These are phyloP conservation scores for Aspergillus campestris DNA, from an alignment of 495 filamentous ascomycete species.

Conservation along the genomic window DNA sequence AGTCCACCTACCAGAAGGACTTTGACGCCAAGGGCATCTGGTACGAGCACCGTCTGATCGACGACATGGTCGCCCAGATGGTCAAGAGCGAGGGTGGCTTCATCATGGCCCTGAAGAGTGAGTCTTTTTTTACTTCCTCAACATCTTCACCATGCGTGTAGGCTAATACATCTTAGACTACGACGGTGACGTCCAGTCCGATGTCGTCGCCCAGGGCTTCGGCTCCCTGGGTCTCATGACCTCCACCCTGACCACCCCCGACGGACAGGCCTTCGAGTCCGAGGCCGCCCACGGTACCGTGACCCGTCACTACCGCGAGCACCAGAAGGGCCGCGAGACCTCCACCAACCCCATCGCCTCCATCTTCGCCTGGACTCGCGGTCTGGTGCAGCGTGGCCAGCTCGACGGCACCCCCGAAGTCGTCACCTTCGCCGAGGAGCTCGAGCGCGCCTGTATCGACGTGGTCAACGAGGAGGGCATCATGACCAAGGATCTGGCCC, in stretches of 20 bases:
- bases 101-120: constrained; percentile 96
- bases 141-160: neutral
- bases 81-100: constrained; percentile 94
- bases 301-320: constrained; percentile 95
- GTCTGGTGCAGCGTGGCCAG: constrained; percentile 38
- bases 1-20: constrained; percentile 72
- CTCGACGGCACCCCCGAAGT: too few relatives aligned
- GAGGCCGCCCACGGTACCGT: constrained; percentile 98
- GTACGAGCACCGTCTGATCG: constrained; percentile 98
- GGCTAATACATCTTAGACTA: constrained; percentile 56
- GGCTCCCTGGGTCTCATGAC: constrained; percentile 98
- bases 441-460: constrained; percentile 92
- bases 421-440: constrained; percentile 20
- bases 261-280: constrained; percentile 91
- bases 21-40: constrained; percentile 91
- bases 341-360: constrained; percentile 98
- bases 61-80: constrained; percentile 99
- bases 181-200: constrained; percentile 97
- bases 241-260: constrained; percentile 89
- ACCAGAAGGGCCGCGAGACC: constrained; percentile 93
- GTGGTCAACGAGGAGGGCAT: constrained; percentile 87
- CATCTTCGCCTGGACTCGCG: constrained; percentile 98
- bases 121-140: constrained; percentile 17
- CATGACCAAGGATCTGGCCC: constrained; percentile 97
- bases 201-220: constrained; percentile 96